Conservation (phyloP, 306 rosid genomes). For the Lagenaria siceraria region DNA sequence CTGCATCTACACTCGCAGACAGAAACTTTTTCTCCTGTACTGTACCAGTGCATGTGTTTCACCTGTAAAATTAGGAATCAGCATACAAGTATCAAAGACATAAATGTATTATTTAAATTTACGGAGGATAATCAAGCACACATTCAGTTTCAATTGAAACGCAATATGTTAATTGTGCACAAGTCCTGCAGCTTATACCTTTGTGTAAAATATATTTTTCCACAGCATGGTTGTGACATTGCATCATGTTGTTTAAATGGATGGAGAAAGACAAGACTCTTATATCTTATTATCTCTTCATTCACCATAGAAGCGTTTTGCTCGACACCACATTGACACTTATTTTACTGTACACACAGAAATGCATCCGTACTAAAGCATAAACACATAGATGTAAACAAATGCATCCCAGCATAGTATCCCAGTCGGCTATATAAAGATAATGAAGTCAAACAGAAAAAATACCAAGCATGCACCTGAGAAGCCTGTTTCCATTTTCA, state of each 20-base stretch:
- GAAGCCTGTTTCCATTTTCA: not conserved
- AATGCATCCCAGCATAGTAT: not conserved
- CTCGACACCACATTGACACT: not conserved
- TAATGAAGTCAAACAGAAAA: not conserved
- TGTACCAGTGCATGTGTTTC: conserved; percentile 95
- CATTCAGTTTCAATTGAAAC: not conserved
- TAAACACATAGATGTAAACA: not conserved
- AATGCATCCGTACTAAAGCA: not conserved
- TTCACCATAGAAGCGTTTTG: not conserved
- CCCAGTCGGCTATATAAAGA: not conserved
- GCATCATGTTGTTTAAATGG: not conserved
- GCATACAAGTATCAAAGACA: not conserved
- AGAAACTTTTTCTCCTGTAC: conserved; percentile 51
- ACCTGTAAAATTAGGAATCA: conserved; percentile 38
- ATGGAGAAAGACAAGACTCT: not conserved
- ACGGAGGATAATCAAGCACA: not conserved
- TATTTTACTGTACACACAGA: not conserved
- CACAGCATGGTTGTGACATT: not conserved
- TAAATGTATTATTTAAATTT: not conserved
- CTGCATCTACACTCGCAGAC: conserved; percentile 92
- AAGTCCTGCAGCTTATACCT: not conserved
- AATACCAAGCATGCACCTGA: not conserved
- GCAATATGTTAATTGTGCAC: not conserved
- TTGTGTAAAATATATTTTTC: not conserved
- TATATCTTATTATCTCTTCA: not conserved